Evolutionary conservation across 2,329 filamentous ascomycete genomes (phyloP).

Genomic region (Akanthomyces lecanii): DNA sequence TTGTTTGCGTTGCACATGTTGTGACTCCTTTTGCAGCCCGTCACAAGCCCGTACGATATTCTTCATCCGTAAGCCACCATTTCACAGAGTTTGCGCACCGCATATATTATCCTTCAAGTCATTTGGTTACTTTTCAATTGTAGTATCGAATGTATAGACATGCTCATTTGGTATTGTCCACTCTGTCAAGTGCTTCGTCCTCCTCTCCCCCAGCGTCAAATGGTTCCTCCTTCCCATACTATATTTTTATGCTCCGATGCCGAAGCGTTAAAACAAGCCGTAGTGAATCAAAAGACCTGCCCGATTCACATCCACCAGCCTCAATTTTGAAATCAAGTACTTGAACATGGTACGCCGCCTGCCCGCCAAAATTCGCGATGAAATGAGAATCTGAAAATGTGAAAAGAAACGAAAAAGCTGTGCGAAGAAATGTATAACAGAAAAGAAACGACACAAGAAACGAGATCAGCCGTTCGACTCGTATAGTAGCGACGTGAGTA

Average conservation of each 20-base stretch:
- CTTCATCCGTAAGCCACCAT: not conserved
- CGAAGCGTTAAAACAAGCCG: slow-evolving; percentile 16
- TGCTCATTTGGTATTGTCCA: slow-evolving; percentile 17
- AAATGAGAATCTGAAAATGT: slow-evolving; percentile 8
- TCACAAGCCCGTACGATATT: not conserved
- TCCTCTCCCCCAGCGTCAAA: not conserved
- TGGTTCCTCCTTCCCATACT: slow-evolving; percentile 4
- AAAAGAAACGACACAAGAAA: slow-evolving; percentile 10
- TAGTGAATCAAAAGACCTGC: slow-evolving; percentile 32
- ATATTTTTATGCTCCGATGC: slow-evolving; percentile 5
- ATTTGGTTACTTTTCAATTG: slow-evolving; percentile 10
- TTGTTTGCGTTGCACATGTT: slow-evolving; percentile 7
- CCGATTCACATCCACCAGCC: slow-evolving; percentile 25
- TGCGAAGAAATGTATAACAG: slow-evolving; percentile 2
- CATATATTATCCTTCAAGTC: not conserved
- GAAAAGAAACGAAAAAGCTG: slow-evolving; percentile 1
- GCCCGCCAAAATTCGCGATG: slow-evolving; percentile 18
- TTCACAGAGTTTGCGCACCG: not conserved
- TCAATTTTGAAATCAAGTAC: slow-evolving; percentile 13
- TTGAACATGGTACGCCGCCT: slow-evolving; percentile 17
- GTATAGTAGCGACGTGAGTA: not conserved
- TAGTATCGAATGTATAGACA: slow-evolving; percentile 13
- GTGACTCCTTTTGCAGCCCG: not conserved
- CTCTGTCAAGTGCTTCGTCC: slow-evolving; percentile 7
- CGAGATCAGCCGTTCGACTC: not conserved